phyloP scores from a whole-genome alignment of 2,329 filamentous ascomycete genomes.

The Epichloe aotearoae region DNA sequence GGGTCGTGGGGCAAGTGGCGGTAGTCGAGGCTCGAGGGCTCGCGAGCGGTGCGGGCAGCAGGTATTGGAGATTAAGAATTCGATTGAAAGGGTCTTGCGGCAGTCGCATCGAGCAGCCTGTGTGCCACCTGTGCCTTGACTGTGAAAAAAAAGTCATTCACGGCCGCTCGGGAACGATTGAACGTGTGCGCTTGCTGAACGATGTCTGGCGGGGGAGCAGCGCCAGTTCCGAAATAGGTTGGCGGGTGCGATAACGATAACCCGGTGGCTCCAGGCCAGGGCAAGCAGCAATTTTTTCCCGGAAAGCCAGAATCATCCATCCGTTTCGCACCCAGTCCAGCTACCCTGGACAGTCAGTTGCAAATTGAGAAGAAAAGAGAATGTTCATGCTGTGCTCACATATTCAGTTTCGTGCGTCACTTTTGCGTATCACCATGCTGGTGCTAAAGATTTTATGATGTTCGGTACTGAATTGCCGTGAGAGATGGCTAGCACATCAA shows the following conservation, averaged over 20 bases:
- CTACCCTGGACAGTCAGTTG: too few relatives aligned
- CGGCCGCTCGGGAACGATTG: constrained; percentile 1
- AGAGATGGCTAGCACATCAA: too few relatives aligned
- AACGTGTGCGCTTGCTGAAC: constrained; percentile 8
- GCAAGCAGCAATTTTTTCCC: not conserved
- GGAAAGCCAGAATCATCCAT: not conserved
- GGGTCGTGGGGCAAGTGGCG: constrained; percentile 1
- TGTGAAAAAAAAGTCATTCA: not conserved
- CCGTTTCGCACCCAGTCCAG: not conserved
- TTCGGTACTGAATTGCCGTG: too few relatives aligned
- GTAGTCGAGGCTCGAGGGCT: not conserved
- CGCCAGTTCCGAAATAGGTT: constrained; percentile 9
- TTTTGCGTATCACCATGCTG: too few relatives aligned
- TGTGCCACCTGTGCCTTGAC: not conserved
- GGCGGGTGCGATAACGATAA: constrained; percentile 28
- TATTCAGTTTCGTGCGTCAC: too few relatives aligned
- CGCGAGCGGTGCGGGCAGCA: not conserved
- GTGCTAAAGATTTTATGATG: too few relatives aligned
- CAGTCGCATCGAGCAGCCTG: not conserved
- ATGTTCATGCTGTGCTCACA: too few relatives aligned
- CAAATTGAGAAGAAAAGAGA: too few relatives aligned
- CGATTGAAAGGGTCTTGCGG: not conserved
- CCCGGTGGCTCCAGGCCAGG: constrained; percentile 11
- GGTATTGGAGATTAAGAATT: not conserved
- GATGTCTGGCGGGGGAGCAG: constrained; percentile 6